Evolutionary conservation across 352 stramenopile genomes (phyloP).

Genomic region (Globisporangium solare): DNA sequence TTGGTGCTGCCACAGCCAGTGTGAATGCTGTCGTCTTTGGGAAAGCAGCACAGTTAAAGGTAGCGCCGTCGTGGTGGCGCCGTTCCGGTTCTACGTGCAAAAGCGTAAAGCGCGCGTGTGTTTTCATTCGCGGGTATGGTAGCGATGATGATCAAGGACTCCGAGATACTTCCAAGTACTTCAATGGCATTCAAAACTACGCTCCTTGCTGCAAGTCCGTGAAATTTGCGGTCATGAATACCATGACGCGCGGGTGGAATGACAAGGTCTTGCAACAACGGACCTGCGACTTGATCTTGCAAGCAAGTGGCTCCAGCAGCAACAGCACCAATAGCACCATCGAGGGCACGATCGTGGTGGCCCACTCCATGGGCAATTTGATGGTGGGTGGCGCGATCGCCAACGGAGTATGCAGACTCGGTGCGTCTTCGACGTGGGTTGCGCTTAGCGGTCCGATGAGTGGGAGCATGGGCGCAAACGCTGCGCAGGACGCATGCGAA

Average conservation of each 20-base stretch:
- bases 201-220: conserved; percentile 56
- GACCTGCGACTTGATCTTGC: conserved; percentile 27
- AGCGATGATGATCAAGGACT: conserved; percentile 26
- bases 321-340: conserved; percentile 26
- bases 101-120: conserved; percentile 26
- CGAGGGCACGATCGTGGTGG: conserved; percentile 56
- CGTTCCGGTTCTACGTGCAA: conserved; percentile 36
- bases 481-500: conserved; percentile 25
- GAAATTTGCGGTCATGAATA: conserved; percentile 45
- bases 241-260: conserved; percentile 41
- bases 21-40: no score
- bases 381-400: conserved; percentile 32
- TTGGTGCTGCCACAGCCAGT: no score
- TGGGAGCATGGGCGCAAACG: conserved; percentile 45
- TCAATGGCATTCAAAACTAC: conserved; percentile 37
- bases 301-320: conserved; percentile 33
- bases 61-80: no score
- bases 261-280: conserved; percentile 31
- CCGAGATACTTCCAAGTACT: conserved; percentile 34
- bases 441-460: conserved; percentile 33
- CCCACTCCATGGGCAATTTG: conserved; percentile 64
- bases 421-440: conserved; percentile 28
- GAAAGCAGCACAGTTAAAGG: no score
- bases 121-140: conserved; percentile 55
- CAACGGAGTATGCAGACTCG: conserved; percentile 13